Base-by-base conservation (phyloP, 2,329 filamentous ascomycete genomes). In the Penicillium palitans region DNA sequence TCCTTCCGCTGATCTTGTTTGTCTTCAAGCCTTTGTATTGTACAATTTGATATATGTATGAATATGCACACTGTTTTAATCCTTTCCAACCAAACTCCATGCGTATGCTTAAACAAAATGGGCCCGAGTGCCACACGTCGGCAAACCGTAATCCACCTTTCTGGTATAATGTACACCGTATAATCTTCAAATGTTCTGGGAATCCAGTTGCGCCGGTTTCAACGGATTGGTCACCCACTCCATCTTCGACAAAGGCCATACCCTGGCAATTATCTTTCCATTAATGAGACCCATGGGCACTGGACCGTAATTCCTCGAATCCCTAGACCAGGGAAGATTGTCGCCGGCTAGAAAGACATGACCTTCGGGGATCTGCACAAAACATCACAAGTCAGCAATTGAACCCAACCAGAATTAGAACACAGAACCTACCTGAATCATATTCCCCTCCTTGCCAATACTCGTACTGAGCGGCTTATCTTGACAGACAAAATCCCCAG, bases 321-420 rank as follows among this genome's bases (percentile, higher is more conserved):
- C 95, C 63, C 91, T 81, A 25, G 92, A 97, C 68, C 85, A 89
- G 3, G 86, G 82, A 61, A 96, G 71, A 74, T 98, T 98, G 75
- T 99, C 95, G 3, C 95, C 95, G 3, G 87, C 85, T 7, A 97
- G 80, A 86, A 91, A 98, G 69, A 92, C 96, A 79, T 99, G 95
- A 1, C 95, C 95, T 70, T 90, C 81, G 0, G 95, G 95, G 17
- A 99, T 86, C 90, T 96, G 69, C 9, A 27, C 49, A 45, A 47
- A 33, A 33, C 9, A 24, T 33, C 44, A 45, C 24, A 21, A 40
- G 47, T 57, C 57, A 55, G 55, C 37, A 46, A 58, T 46, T 17
- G 37, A 27, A 31, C 24, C 33, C 24, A 49, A 44, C 53, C 35
- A 40, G 49, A 42, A 55, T 6, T 44, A 47, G 31, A 29, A 55